Conservation (phyloP, 495 filamentous ascomycete genomes). For the Umbilicaria muhlenbergii region DNA sequence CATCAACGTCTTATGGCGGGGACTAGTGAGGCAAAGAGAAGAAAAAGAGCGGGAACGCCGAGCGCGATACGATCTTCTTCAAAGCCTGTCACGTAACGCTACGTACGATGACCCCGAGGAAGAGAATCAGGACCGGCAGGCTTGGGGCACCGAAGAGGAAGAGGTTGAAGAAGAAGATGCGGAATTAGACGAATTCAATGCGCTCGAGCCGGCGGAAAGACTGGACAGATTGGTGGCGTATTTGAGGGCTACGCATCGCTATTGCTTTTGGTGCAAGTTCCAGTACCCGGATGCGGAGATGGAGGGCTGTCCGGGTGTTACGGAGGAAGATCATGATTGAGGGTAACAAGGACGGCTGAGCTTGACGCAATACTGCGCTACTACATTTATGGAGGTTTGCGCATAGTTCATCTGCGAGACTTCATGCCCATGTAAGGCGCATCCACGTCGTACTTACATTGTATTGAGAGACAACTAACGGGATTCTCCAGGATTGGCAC, state of each 20-base stretch:
- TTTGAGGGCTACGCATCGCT: constrained; percentile 53
- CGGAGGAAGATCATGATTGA: constrained; percentile 86
- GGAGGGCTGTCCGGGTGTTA: constrained; percentile 80
- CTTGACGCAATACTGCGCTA: too few species aligned
- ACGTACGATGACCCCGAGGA: constrained; percentile 36
- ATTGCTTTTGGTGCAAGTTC: constrained; percentile 97
- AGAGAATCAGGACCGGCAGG: constrained; percentile 39
- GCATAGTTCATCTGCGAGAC: too few species aligned
- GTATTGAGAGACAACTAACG: too few species aligned
- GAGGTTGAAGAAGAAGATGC: constrained; percentile 71
- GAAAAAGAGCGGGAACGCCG: constrained; percentile 53
- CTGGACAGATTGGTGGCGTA: constrained; percentile 47
- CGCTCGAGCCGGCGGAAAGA: constrained; percentile 44
- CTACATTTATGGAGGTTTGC: too few species aligned
- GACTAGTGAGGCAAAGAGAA: constrained; percentile 49
- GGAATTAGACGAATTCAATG: constrained; percentile 74
- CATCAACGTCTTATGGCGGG: constrained; percentile 68
- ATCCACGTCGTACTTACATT: too few species aligned
- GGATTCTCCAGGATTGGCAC: neutral
- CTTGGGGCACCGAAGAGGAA: constrained; percentile 40
- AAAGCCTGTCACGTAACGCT: constrained; percentile 25
- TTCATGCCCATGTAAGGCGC: too few species aligned
- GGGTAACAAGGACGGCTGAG: neutral
- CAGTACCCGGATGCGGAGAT: constrained; percentile 53
- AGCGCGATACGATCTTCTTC: constrained; percentile 53